Conservation (phyloP, 2,329 filamentous ascomycete genomes). For the Talaromyces sp. region DNA sequence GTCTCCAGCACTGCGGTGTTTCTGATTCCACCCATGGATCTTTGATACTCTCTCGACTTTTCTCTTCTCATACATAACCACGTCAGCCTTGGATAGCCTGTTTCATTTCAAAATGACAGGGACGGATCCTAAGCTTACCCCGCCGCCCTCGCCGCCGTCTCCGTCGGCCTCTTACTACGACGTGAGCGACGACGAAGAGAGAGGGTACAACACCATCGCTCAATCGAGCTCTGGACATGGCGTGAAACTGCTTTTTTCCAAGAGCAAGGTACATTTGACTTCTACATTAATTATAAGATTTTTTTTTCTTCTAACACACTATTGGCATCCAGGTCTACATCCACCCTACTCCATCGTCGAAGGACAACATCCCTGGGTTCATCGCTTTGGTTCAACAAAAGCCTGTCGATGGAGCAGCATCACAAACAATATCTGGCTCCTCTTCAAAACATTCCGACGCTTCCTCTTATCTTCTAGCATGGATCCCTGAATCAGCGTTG, state of each 20-base stretch:
- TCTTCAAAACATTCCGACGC: constrained; percentile 43
- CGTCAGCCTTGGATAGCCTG: neutral
- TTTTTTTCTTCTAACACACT: neutral
- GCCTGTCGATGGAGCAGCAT: constrained; percentile 30
- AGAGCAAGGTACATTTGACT: constrained; percentile 70
- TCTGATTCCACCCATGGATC: neutral
- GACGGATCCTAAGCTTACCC: constrained; percentile 27
- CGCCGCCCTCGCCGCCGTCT: constrained; percentile 51
- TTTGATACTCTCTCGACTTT: neutral
- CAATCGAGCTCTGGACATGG: constrained; percentile 70
- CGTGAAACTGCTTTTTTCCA: constrained; percentile 89
- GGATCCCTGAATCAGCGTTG: constrained; percentile 84
- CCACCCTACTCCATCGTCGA: constrained; percentile 84
- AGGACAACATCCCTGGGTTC: constrained; percentile 93
- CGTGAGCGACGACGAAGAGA: constrained; percentile 92
- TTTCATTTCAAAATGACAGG: constrained; percentile 23
- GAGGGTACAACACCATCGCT: constrained; percentile 88
- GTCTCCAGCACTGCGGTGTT: neutral
- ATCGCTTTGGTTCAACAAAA: constrained; percentile 92
- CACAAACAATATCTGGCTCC: constrained; percentile 32
- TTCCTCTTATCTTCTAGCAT: constrained; percentile 78
- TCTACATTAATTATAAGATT: neutral
- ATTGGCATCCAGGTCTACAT: constrained; percentile 66
- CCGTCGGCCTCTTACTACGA: constrained; percentile 89
- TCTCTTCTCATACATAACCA: neutral